These are phyloP conservation scores for Durusdinium trenchii DNA, from an alignment of 73 alveolate genomes.

Conservation along the genomic window DNA sequence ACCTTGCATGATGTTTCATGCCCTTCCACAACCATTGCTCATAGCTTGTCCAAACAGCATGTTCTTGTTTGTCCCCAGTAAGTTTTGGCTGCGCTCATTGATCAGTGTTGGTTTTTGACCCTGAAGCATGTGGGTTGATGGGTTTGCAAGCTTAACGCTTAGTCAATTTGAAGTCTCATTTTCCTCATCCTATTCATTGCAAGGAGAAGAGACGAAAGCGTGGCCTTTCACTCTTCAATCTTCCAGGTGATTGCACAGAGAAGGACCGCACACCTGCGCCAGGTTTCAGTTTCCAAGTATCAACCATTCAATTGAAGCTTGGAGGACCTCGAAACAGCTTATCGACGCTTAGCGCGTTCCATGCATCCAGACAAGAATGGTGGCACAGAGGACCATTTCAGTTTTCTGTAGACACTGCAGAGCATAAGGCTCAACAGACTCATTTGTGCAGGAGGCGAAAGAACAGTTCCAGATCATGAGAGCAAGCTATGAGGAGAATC, in stretches of 20 bases:
- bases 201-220: constrained; percentile 64
- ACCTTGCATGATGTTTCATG: no score
- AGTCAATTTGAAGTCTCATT: no score
- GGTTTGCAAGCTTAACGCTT: no score
- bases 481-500: constrained; percentile 70
- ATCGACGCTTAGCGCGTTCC: constrained; percentile 66
- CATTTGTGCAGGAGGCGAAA: constrained; percentile 61
- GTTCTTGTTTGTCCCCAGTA: no score
- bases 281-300: not conserved
- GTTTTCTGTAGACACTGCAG: not conserved
- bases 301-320: not conserved
- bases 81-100: no score
- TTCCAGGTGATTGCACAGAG: constrained; percentile 57
- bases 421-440: not conserved
- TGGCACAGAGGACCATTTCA: constrained; percentile 68
- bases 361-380: constrained; percentile 95
- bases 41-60: no score
- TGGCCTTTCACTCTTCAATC: constrained; percentile 67
- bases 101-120: no score
- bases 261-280: constrained; percentile 19
- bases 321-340: constrained; percentile 72
- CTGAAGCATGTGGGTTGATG: no score
- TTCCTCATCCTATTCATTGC: no score
- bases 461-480: constrained; percentile 84
- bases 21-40: no score